Evolutionary conservation across 495 filamentous ascomycete species (phyloP).

Genomic region (Penicillium taxi): DNA sequence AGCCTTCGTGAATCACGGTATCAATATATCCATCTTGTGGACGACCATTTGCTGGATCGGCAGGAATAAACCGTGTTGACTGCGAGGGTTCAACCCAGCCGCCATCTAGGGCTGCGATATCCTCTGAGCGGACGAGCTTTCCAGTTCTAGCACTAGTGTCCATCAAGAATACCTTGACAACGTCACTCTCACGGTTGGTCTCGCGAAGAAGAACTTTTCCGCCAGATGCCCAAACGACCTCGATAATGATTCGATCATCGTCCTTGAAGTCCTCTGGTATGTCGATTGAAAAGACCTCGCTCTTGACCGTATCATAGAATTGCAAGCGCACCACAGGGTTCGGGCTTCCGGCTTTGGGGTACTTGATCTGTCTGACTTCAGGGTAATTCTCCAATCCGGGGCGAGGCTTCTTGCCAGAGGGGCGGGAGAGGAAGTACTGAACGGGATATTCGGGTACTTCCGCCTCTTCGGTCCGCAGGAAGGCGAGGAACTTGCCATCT

Average conservation of each 20-base stretch:
- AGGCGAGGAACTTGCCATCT: constrained; percentile 81
- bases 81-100: constrained; percentile 97
- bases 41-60: constrained; percentile 69
- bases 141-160: constrained; percentile 71
- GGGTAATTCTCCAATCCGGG: constrained; percentile 83
- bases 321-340: constrained; percentile 82
- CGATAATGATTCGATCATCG: constrained; percentile 83
- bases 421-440: constrained; percentile 84
- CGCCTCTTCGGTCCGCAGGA: constrained; percentile 87
- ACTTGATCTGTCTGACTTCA: constrained; percentile 87
- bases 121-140: constrained; percentile 65
- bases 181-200: constrained; percentile 90
- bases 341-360: constrained; percentile 90
- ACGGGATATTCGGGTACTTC: constrained; percentile 88
- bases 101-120: constrained; percentile 77
- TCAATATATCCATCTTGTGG: constrained; percentile 86
- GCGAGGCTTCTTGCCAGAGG: constrained; percentile 64
- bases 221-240: constrained; percentile 80
- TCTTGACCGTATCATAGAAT: constrained; percentile 80
- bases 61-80: constrained; percentile 76
- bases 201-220: constrained; percentile 75
- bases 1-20: constrained; percentile 76
- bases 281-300: constrained; percentile 70
- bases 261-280: constrained; percentile 70
- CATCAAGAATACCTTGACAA: constrained; percentile 76